Evolutionary conservation across 176 grass and related monocot genomes (phyloP).

Genomic region (Calamus simplicifolius): DNA sequence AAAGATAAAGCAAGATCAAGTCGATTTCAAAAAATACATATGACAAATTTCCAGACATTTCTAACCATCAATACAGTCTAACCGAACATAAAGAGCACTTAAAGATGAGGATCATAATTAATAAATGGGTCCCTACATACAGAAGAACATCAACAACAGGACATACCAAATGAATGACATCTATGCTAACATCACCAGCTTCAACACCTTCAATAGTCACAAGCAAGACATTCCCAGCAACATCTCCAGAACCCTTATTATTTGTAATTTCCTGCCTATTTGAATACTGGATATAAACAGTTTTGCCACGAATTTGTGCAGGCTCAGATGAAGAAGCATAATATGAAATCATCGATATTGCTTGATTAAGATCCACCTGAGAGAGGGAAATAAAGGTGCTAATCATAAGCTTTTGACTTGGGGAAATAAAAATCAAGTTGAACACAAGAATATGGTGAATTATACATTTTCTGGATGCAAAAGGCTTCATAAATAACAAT

Average conservation of each 20-base stretch:
- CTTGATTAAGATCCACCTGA: slow-evolving; percentile 83
- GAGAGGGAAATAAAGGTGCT: slow-evolving; percentile 15
- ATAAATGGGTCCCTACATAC: too few relatives aligned
- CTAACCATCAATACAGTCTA: neutral
- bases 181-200: slow-evolving; percentile 90
- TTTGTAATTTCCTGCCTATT: slow-evolving; percentile 97
- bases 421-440: too few relatives aligned
- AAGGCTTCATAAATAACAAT: too few relatives aligned
- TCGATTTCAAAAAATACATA: slow-evolving; percentile 53
- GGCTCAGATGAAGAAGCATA: slow-evolving; percentile 89
- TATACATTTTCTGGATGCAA: too few relatives aligned
- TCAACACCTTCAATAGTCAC: slow-evolving; percentile 97
- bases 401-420: too few relatives aligned
- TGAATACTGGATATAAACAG: slow-evolving; percentile 96
- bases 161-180: slow-evolving; percentile 96
- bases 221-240: slow-evolving; percentile 84
- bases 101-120: too few relatives aligned
- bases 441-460: too few relatives aligned
- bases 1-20: slow-evolving; percentile 48
- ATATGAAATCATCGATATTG: slow-evolving; percentile 98
- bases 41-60: slow-evolving; percentile 39
- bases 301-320: slow-evolving; percentile 92
- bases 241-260: slow-evolving; percentile 77
- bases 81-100: too few relatives aligned
- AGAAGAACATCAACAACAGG: neutral